These are phyloP conservation scores for Cladochytrium tenue DNA, from an alignment of 371 early-diverging fungal genomes.

Conservation along the genomic window DNA sequence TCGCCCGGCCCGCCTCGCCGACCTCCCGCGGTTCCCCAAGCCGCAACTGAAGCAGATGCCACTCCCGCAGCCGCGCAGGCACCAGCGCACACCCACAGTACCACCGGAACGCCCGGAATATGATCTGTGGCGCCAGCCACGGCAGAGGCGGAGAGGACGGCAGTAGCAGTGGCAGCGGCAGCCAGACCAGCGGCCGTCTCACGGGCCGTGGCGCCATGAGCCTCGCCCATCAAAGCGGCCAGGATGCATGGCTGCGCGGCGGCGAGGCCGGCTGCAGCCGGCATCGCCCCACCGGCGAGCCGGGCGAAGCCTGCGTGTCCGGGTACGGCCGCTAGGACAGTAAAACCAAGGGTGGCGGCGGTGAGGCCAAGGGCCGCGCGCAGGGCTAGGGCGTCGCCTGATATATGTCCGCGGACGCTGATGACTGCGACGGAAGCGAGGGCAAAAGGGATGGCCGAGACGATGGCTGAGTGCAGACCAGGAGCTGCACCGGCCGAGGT, in stretches of 20 bases:
- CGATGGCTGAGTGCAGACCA: conserved; percentile 15
- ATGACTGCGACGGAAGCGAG: conserved; percentile 24
- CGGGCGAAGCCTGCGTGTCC: conserved; percentile 13
- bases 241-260: conserved; percentile 29
- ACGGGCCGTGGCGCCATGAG: conserved; percentile 26
- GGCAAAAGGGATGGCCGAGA: conserved; percentile 9
- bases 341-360: conserved; percentile 24
- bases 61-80: conserved; percentile 9
- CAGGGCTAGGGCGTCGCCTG: conserved; percentile 22
- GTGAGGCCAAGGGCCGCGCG: conserved; percentile 24
- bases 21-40: conserved; percentile 11
- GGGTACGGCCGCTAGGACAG: conserved; percentile 22
- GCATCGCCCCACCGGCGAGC: conserved; percentile 30
- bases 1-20: conserved; percentile 27
- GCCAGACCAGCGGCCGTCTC: conserved; percentile 24
- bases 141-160: conserved; percentile 19
- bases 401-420: no score
- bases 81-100: conserved; percentile 14
- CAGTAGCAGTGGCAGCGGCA: conserved; percentile 5
- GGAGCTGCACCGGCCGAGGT: conserved; percentile 20
- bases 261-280: conserved; percentile 26
- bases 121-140: conserved; percentile 1
- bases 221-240: conserved; percentile 28
- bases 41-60: conserved; percentile 13
- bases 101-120: conserved; percentile 2